Evolutionary conservation across 257 asterid species (phyloP).

Genomic region (Linderniella brevidens): DNA sequence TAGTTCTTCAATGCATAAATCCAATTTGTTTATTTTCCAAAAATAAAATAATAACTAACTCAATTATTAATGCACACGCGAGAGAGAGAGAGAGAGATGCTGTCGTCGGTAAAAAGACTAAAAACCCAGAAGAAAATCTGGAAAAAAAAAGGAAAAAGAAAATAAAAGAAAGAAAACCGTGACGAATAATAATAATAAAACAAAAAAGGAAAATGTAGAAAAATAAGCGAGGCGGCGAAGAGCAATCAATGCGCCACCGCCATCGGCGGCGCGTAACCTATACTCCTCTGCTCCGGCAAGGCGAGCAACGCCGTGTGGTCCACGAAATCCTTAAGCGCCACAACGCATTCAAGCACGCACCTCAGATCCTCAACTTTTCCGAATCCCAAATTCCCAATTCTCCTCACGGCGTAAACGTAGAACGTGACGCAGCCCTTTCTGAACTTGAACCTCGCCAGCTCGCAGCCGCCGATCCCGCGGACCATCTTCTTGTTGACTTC

Average conservation of each 20-base stretch:
- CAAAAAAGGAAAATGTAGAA: not conserved
- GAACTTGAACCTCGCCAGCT: conserved; percentile 82
- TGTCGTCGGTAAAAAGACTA: too few species aligned
- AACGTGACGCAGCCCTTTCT: conserved; percentile 83
- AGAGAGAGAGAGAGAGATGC: too few species aligned
- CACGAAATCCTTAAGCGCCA: conserved; percentile 74
- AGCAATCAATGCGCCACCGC: conserved; percentile 47
- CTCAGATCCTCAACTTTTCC: conserved; percentile 60
- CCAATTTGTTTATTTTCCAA: too few species aligned
- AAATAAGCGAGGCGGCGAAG: not conserved
- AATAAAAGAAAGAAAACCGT: not conserved
- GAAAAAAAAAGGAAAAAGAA: not conserved
- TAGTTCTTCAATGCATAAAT: too few species aligned
- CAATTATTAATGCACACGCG: too few species aligned
- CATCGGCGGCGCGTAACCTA: conserved; percentile 36
- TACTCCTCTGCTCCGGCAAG: conserved; percentile 80
- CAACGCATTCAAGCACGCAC: conserved; percentile 50
- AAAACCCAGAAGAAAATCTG: too few species aligned
- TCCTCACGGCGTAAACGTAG: conserved; percentile 78
- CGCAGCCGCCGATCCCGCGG: conserved; percentile 48
- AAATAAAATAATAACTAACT: too few species aligned
- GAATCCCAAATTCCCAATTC: conserved; percentile 44
- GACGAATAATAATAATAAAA: conserved; percentile 3
- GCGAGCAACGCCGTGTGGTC: conserved; percentile 99
- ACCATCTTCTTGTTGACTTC: conserved; percentile 78